Percentiles rank a stretch among this genome's conserved stretches.
Conservation (phyloP, 2,329 filamentous ascomycete genomes). For the Fusarium anthophilum region DNA sequence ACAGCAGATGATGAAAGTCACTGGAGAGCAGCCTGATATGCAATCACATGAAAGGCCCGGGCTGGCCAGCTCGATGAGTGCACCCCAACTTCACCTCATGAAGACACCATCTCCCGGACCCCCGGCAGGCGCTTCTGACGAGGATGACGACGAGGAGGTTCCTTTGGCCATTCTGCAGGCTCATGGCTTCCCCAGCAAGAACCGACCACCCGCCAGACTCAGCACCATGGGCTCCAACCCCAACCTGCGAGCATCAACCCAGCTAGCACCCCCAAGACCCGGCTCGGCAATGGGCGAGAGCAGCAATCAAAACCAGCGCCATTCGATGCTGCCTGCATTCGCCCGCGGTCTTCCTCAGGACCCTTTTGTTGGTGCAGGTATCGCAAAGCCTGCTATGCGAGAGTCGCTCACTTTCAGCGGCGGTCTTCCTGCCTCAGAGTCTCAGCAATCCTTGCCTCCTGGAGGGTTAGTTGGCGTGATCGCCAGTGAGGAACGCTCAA, state of each 20-base stretch:
- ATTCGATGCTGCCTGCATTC: constrained; percentile 76
- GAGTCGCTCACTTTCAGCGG: constrained; percentile 79
- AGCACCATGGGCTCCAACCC: constrained; percentile 74
- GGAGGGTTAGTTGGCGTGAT: constrained; percentile 90
- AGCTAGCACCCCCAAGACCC: constrained; percentile 55
- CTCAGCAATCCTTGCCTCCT: constrained; percentile 61
- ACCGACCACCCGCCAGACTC: constrained; percentile 76
- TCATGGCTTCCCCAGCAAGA: constrained; percentile 86
- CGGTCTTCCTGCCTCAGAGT: constrained; percentile 55
- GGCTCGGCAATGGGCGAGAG: constrained; percentile 66
- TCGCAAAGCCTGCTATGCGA: constrained; percentile 76
- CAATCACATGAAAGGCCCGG: constrained; percentile 60
- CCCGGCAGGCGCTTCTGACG: constrained; percentile 68
- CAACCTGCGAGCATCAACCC: constrained; percentile 70
- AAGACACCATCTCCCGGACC: constrained; percentile 50
- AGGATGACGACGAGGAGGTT: constrained; percentile 91
- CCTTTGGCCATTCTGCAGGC: constrained; percentile 87
- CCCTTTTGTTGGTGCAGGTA: constrained; percentile 81
- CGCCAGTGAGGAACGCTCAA: constrained; percentile 81
- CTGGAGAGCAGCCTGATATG: constrained; percentile 67
- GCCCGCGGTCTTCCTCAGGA: constrained; percentile 84
- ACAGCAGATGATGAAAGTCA: constrained; percentile 97
- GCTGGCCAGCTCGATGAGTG: constrained; percentile 68
- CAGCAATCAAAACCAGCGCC: constrained; percentile 41
- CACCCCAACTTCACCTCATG: constrained; percentile 63